phyloP scores from a whole-genome alignment of 2,329 filamentous ascomycete genomes.

The Chalaropsis ovoidea region DNA sequence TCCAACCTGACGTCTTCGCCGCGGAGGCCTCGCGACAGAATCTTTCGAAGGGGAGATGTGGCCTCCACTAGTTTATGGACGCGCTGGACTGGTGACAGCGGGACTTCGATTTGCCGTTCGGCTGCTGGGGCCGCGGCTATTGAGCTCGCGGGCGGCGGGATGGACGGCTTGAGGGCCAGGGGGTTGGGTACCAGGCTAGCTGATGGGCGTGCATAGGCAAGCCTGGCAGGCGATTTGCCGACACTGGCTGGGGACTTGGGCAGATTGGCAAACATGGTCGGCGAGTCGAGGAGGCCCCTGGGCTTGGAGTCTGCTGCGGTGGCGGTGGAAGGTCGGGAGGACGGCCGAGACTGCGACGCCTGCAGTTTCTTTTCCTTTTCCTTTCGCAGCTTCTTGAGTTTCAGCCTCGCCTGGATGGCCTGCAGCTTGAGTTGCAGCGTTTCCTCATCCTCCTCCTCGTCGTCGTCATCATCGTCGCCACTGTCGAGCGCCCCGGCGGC shows the following conservation, averaged over 20 bases:
- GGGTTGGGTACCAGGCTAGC: conserved; percentile 18
- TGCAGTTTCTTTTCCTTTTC: conserved; percentile 36
- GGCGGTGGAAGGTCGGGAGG: not conserved
- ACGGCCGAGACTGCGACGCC: conserved; percentile 3
- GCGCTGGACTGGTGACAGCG: conserved; percentile 23
- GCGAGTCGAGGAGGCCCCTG: conserved; percentile 9
- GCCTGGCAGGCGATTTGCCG: conserved; percentile 23
- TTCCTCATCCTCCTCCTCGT: conserved; percentile 77
- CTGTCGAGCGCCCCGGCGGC: conserved; percentile 31
- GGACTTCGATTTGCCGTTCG: conserved; percentile 20
- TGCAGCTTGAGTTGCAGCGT: conserved; percentile 75
- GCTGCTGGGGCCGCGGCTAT: not conserved
- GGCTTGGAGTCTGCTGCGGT: not conserved
- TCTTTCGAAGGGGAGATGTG: conserved; percentile 22
- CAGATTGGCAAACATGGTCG: conserved; percentile 22
- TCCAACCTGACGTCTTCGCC: conserved; percentile 22
- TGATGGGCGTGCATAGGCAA: conserved; percentile 23
- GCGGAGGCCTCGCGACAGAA: conserved; percentile 20
- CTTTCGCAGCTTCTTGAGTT: conserved; percentile 75
- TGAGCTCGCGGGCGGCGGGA: conserved; percentile 17
- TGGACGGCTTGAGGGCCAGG: conserved; percentile 17
- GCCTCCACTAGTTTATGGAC: conserved; percentile 22
- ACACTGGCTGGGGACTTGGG: conserved; percentile 23
- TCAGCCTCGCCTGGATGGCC: conserved; percentile 78
- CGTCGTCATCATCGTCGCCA: conserved; percentile 36